Evolutionary conservation across 176 grass and related monocot species (phyloP).

Genomic region (Lolium multiflorum): DNA sequence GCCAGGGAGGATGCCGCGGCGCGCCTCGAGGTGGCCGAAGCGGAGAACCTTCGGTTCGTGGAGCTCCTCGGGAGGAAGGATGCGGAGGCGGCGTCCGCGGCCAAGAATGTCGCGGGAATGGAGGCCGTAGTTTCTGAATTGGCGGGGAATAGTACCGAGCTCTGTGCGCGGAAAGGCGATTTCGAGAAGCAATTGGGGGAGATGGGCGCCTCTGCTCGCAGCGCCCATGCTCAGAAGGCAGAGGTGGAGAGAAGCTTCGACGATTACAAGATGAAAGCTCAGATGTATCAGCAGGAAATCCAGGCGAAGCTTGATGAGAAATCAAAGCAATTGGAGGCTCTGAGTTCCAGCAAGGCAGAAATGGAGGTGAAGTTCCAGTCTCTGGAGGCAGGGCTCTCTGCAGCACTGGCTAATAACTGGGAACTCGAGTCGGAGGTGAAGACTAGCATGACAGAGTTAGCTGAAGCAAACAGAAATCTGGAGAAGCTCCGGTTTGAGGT

Average conservation of each 20-base stretch:
- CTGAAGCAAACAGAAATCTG: neutral
- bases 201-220: neutral
- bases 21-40: slow-evolving; percentile 29
- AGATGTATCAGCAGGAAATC: neutral
- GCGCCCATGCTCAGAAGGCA: neutral
- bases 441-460: neutral
- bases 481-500: neutral
- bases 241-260: slow-evolving; percentile 2
- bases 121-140: neutral
- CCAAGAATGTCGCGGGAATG: neutral
- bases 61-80: slow-evolving; percentile 44
- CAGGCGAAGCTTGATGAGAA: slow-evolving; percentile 26
- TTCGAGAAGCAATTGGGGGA: slow-evolving; percentile 32
- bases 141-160: neutral
- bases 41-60: neutral
- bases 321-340: neutral
- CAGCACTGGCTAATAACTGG: neutral
- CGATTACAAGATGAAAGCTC: neutral
- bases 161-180: neutral
- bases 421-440: neutral
- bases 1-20: slow-evolving; percentile 17
- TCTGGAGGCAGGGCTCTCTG: neutral
- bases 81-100: neutral
- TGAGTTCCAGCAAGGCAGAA: neutral
- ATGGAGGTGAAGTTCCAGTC: neutral